Evolutionary conservation across 805 yeast genomes (phyloP).

Genomic region (Spathaspora boniae): DNA sequence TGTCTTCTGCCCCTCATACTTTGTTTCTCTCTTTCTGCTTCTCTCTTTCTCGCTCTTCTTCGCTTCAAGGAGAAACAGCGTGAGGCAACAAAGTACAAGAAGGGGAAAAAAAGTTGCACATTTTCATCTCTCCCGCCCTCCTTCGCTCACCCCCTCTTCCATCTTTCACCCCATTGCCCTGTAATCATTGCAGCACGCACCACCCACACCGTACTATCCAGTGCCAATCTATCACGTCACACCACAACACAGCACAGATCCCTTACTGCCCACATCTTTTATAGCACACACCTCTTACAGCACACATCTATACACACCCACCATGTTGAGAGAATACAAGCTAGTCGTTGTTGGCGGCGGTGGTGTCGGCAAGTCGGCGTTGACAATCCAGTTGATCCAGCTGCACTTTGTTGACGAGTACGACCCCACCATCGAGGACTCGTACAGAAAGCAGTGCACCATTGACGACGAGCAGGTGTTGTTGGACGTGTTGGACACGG

Average conservation of each 20-base stretch:
- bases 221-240: no score
- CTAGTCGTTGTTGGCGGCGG: conserved; percentile 98
- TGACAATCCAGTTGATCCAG: conserved; percentile 92
- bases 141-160: no score
- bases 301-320: conserved; percentile 2
- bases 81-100: no score
- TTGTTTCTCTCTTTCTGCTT: no score
- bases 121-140: no score
- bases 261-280: neutral
- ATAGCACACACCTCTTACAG: neutral
- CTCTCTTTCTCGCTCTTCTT: no score
- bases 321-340: conserved; percentile 70
- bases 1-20: no score
- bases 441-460: conserved; percentile 82
- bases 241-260: neutral
- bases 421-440: conserved; percentile 96
- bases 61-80: no score
- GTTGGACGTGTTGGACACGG: conserved; percentile 89
- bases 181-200: no score
- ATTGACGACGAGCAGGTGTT: conserved; percentile 77
- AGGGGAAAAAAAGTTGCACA: no score
- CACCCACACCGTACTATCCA: no score
- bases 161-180: no score
- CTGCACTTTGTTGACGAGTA: conserved; percentile 95
- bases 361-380: conserved; percentile 96